Percentiles rank a stretch among this genome's conserved stretches.
phyloP scores from a whole-genome alignment of 805 yeast species.

The Osmozyma mogii region DNA sequence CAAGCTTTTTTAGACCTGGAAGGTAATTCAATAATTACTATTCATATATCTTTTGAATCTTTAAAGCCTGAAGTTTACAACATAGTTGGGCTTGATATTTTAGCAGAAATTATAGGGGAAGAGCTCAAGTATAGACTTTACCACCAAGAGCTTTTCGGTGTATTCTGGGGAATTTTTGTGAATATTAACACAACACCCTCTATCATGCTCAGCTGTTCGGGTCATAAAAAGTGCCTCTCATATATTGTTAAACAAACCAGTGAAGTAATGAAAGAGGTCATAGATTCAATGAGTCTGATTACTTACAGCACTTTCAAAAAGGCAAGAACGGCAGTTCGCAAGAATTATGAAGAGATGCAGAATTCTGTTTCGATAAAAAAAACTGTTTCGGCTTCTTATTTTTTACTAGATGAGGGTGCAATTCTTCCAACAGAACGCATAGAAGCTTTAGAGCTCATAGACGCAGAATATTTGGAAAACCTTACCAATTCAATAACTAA shows the following conservation, averaged over 20 bases:
- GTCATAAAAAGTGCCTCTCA: slow-evolving; percentile 37
- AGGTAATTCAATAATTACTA: too few species aligned
- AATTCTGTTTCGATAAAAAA: slow-evolving; percentile 39
- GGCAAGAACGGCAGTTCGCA: slow-evolving; percentile 41
- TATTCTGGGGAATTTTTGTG: slow-evolving; percentile 48
- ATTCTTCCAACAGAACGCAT: slow-evolving; percentile 50
- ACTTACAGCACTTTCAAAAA: slow-evolving; percentile 30
- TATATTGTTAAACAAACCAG: slow-evolving; percentile 27
- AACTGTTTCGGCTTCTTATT: slow-evolving; percentile 42
- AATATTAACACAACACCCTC: slow-evolving; percentile 49
- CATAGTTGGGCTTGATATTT: slow-evolving; percentile 45
- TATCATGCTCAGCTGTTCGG: slow-evolving; percentile 44
- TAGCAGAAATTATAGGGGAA: slow-evolving; percentile 40
- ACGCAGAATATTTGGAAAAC: slow-evolving; percentile 22
- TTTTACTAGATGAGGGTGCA: slow-evolving; percentile 47
- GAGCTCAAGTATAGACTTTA: slow-evolving; percentile 38
- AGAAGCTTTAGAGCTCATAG: slow-evolving; percentile 46
- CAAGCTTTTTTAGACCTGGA: too few species aligned
- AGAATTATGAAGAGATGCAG: slow-evolving; percentile 37
- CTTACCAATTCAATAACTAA: slow-evolving; percentile 21
- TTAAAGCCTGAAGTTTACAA: slow-evolving; percentile 19
- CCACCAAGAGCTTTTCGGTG: slow-evolving; percentile 47
- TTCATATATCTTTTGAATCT: slow-evolving; percentile 41
- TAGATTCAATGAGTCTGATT: slow-evolving; percentile 6
- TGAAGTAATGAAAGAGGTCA: slow-evolving; percentile 18